Base-by-base conservation (phyloP, 805 yeast species). In the Maudiozyma pseudohumilis region DNA sequence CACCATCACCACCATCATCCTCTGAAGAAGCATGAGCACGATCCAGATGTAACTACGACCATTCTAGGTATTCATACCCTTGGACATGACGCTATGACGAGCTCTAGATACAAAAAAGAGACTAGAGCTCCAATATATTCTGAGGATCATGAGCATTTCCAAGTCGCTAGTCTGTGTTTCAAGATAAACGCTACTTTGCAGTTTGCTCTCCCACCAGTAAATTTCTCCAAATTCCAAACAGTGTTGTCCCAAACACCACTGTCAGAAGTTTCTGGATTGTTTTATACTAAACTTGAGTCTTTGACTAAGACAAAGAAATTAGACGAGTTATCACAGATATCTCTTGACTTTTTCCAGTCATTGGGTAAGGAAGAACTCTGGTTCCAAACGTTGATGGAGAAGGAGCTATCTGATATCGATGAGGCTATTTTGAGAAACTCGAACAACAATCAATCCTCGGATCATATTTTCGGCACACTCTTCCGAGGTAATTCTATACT, bases 401-500 rank as follows among this genome's bases (percentile, higher is more conserved):
- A 63, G 15, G 96, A 87, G 54, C 64, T 86, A 31, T 57, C 63
- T 21, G 55, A 55, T n/a, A 42, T 59, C 5, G 58, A 58, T 21
- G 36, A 39, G 2, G 41, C 49, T 5, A 43, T 51, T 23, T 27
- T 49, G 2, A 49, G 43, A 37, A 55, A 49, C 38, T 36, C 45
- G 1, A 44, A 30, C 8, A 44, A 48, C 16, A 37, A 36, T n/a
- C 59, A 44, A 10, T 40, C 50, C 13, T 48, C 54, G 3, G 40
- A 45, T 7, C 54, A 52, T 65, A 30, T 75, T 3, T 70, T 73
- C 45, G 78, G 74, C 44, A 70, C 84, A 0, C 55, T 85, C 12
- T 89, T 89, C 52, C 68, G 98, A 47, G 95, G 96, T 0, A 82
- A 85, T 40, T 77, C 95, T 1, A 68, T 89, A 4, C 66, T 92